phyloP scores from a whole-genome alignment of 306 rosid genomes.

The Quercus berberidifolia region DNA sequence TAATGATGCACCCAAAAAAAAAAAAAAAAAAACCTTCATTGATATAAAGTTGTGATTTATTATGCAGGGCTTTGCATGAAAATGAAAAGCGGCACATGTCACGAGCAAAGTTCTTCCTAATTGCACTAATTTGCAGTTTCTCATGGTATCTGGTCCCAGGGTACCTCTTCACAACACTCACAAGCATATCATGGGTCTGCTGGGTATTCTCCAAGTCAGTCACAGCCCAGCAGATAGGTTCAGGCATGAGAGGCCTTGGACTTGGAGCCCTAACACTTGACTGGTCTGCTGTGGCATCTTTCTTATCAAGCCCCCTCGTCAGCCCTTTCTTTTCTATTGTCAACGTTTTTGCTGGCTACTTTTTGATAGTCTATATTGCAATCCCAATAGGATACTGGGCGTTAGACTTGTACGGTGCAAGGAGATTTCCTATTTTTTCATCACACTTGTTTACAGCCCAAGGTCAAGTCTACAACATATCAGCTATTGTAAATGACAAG shows the following conservation, averaged over 20 bases:
- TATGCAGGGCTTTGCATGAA: conserved; percentile 75
- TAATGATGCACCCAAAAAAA: no score
- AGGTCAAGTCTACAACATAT: conserved; percentile 54
- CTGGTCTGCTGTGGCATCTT: conserved; percentile 70
- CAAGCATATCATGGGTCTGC: conserved; percentile 78
- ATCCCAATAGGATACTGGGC: conserved; percentile 71
- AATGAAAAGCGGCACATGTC: conserved; percentile 48
- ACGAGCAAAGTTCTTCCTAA: conserved; percentile 61
- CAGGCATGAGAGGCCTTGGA: conserved; percentile 83
- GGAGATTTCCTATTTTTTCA: conserved; percentile 68
- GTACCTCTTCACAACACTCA: conserved; percentile 66
- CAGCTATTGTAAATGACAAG: conserved; percentile 57
- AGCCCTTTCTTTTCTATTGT: conserved; percentile 72
- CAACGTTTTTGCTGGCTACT: conserved; percentile 60
- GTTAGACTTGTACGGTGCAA: conserved; percentile 44
- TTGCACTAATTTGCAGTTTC: conserved; percentile 67
- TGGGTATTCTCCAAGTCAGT: conserved; percentile 81
- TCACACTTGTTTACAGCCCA: conserved; percentile 58
- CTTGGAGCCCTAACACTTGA: conserved; percentile 75
- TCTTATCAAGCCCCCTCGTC: conserved; percentile 76
- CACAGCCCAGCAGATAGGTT: conserved; percentile 79
- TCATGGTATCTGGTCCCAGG: conserved; percentile 71
- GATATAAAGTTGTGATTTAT: neutral
- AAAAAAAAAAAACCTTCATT: neutral
- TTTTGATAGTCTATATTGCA: conserved; percentile 41